Conservation (phyloP, 1,139 yeast genomes). For the Candida sp. region DNA sequence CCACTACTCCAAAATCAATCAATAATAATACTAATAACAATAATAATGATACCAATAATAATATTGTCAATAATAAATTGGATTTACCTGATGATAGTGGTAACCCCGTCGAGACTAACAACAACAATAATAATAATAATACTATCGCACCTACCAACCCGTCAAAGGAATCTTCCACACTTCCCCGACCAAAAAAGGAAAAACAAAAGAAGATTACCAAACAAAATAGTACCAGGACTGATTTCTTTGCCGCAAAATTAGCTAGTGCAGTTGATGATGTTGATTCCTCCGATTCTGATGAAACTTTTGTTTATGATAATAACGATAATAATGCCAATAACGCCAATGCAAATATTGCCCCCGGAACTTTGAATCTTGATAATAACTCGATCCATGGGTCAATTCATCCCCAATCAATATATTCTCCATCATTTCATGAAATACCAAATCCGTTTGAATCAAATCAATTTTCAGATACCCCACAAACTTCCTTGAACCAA, state of each 20-base stretch:
- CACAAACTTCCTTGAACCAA: background rate
- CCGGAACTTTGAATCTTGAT: constrained; percentile 7
- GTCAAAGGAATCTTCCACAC: constrained; percentile 1
- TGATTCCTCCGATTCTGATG: constrained; percentile 84
- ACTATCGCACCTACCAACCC: constrained; percentile 1
- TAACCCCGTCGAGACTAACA: background rate
- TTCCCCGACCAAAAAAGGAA: constrained; percentile 8
- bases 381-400: constrained; percentile 12
- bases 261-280: constrained; percentile 94
- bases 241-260: constrained; percentile 88
- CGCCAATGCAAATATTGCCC: constrained; percentile 8
- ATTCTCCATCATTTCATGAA: constrained; percentile 1
- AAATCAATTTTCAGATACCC: background rate
- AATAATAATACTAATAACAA: background rate
- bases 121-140: background rate
- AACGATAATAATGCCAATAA: constrained; percentile 14
- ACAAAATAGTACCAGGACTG: constrained; percentile 64
- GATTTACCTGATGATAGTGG: background rate
- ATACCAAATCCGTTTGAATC: background rate
- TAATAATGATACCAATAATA: no score
- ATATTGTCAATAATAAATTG: background rate
- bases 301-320: constrained; percentile 88
- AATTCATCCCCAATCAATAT: constrained; percentile 3
- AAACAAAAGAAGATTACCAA: constrained; percentile 19
- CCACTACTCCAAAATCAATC: background rate